Evolutionary conservation across 768 basidiomycete species (phyloP), one percentile per base, ranked within the genome.

Genomic region (Pleurotus tuber-regium): DNA sequence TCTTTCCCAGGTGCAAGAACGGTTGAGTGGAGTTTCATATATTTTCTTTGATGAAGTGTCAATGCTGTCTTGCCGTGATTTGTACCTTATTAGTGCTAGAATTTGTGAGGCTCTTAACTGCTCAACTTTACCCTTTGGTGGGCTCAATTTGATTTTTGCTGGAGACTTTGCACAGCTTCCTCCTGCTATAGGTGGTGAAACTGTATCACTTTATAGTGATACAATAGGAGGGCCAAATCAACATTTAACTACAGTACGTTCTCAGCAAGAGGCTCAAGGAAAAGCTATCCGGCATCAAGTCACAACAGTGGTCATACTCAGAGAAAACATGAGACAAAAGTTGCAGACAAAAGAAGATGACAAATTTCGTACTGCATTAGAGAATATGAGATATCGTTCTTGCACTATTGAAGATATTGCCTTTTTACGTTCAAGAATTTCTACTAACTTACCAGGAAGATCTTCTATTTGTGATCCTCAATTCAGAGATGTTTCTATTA

Each of bases 21-120:
- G 54, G 18, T 52, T 61, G 3, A 14, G 51, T 24, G 58, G 61
- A 16, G 65, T 71, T 2, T 60, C 70, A 7, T 70, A 70, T 58
- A 49, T 75, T 0, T 72, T 75, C 25, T 43, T 73, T 4, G 70
- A 75, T 62, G 72, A 75, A 51, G 61, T 74, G 0, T 74, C 71
- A 0, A 76, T 76, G 75, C 28, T 74, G 0, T 61, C 63, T 1
- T 69, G 68, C 39, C 18, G 42, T 16, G 63, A 66, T 25, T 33
- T 73, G 35, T 67, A 67, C 49, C 46, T 44, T 1, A 71, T 73
- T 2, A 61, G 61, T 54, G 53, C 56, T 2, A 57, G 54, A 11
- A 54, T 71, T 18, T 53, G 59, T 10, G 52, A 51, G 14, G 56
- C 62, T 4, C 56, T 58, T n/a, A 53, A 58, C 14, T n/a, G n/a